phyloP scores from a whole-genome alignment of 2,329 filamentous ascomycete genomes.

The Orbilia javanica region DNA sequence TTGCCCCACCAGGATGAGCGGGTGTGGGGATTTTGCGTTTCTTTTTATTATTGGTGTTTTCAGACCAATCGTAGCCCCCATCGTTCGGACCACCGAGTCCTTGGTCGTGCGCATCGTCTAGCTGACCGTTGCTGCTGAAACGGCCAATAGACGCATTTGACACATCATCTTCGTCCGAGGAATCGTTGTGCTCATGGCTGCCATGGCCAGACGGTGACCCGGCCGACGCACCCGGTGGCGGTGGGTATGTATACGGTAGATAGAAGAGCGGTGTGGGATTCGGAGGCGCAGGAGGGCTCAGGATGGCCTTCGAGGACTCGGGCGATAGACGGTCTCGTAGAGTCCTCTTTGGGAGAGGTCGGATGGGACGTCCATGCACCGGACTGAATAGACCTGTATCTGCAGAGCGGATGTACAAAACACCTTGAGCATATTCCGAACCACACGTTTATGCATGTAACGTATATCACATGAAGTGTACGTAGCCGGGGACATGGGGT shows the following conservation, averaged over 20 bases:
- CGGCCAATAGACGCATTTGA: constrained; percentile 62
- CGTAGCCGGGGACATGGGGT: constrained; percentile 34
- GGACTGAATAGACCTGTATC: constrained; percentile 59
- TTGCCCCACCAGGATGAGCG: constrained; percentile 71
- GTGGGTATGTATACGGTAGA: constrained; percentile 71
- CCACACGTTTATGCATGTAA: constrained; percentile 33
- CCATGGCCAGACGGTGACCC: constrained; percentile 60
- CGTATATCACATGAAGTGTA: constrained; percentile 32
- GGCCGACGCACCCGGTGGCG: constrained; percentile 62
- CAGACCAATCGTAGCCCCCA: constrained; percentile 96
- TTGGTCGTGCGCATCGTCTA: constrained; percentile 56
- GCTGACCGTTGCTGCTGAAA: constrained; percentile 59
- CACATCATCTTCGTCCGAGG: constrained; percentile 63
- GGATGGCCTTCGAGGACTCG: constrained; percentile 67
- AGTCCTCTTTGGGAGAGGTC: constrained; percentile 88
- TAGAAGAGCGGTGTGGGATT: constrained; percentile 80
- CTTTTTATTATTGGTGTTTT: constrained; percentile 99
- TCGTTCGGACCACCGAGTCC: constrained; percentile 67
- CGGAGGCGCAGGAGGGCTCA: constrained; percentile 60
- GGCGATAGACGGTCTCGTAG: constrained; percentile 88
- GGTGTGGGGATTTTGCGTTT: constrained; percentile 97
- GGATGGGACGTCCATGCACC: constrained; percentile 77
- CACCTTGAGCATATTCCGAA: constrained; percentile 57
- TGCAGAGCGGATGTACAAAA: constrained; percentile 35
- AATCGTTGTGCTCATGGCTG: constrained; percentile 64